phyloP scores from a whole-genome alignment of 2,329 filamentous ascomycete species.

The Fusarium chuoi region DNA sequence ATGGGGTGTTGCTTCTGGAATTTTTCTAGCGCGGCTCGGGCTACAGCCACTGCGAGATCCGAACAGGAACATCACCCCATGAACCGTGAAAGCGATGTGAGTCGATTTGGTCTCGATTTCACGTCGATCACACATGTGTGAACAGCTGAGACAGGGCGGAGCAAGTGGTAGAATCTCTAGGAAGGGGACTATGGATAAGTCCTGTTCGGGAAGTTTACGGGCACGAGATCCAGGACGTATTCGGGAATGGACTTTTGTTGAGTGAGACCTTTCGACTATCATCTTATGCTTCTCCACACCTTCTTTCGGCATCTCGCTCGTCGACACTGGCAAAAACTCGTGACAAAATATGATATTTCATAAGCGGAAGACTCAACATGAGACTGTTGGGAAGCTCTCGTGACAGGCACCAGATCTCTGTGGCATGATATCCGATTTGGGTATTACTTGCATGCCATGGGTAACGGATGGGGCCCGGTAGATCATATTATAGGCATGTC shows the following conservation, averaged over 20 bases:
- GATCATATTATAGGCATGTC: background rate
- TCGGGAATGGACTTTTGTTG: background rate
- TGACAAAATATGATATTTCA: background rate
- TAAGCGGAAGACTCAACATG: background rate
- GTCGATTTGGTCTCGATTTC: background rate
- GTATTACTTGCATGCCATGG: background rate
- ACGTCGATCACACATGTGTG: background rate
- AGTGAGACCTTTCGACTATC: background rate
- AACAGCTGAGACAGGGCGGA: background rate
- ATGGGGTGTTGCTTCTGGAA: conserved; percentile 40
- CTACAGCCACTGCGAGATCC: conserved; percentile 25
- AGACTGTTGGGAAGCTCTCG: conserved; percentile 1
- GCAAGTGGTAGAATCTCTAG: background rate
- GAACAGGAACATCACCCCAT: conserved; percentile 38
- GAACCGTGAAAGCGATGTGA: conserved; percentile 14
- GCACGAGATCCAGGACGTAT: background rate
- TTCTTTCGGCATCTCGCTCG: background rate
- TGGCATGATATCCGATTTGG: conserved; percentile 3
- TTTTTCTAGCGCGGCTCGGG: conserved; percentile 42
- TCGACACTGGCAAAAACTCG: background rate
- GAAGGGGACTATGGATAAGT: background rate
- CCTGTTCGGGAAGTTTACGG: background rate
- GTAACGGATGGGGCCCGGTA: background rate
- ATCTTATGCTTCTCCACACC: background rate
- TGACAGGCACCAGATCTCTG: conserved; percentile 1